phyloP scores from a whole-genome alignment of 2,329 filamentous ascomycete genomes.

The Fusarium tuaranense region DNA sequence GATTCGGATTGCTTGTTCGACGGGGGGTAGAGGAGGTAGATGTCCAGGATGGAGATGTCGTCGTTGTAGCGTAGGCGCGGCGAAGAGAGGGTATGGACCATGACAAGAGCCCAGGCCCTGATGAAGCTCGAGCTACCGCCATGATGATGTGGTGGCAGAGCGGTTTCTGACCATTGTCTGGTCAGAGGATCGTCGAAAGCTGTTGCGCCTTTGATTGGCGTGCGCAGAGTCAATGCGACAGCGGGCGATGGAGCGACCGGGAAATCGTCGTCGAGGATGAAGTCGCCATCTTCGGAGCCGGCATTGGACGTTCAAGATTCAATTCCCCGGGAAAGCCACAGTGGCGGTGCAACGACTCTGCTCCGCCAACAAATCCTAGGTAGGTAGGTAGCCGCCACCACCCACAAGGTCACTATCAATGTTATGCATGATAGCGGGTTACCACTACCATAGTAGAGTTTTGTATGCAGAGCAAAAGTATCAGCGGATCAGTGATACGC shows the following conservation, averaged over 20 bases:
- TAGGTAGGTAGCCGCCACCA: neutral
- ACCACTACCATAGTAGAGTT: neutral
- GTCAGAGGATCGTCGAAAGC: neutral
- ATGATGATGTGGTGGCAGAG: conserved; percentile 33
- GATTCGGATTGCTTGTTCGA: neutral
- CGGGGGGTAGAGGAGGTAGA: neutral
- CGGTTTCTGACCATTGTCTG: conserved; percentile 29
- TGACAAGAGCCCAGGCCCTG: conserved; percentile 25
- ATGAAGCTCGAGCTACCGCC: conserved; percentile 38
- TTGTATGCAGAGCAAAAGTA: neutral
- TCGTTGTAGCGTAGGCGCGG: conserved; percentile 27
- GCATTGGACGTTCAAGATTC: neutral
- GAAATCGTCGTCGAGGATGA: neutral
- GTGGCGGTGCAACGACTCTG: conserved; percentile 11
- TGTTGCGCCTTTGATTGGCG: neutral
- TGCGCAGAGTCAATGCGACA: neutral
- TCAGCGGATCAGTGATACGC: conserved; percentile 8
- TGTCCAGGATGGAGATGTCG: conserved; percentile 11
- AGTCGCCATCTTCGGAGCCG: conserved; percentile 3
- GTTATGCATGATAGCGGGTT: conserved; percentile 18
- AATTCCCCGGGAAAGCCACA: conserved; percentile 15
- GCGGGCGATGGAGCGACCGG: neutral
- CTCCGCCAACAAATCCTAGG: neutral
- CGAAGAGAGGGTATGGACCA: conserved; percentile 12
- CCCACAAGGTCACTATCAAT: neutral